Conservation (phyloP, 2,329 filamentous ascomycete species). For the Colletotrichum neosansevieriae region DNA sequence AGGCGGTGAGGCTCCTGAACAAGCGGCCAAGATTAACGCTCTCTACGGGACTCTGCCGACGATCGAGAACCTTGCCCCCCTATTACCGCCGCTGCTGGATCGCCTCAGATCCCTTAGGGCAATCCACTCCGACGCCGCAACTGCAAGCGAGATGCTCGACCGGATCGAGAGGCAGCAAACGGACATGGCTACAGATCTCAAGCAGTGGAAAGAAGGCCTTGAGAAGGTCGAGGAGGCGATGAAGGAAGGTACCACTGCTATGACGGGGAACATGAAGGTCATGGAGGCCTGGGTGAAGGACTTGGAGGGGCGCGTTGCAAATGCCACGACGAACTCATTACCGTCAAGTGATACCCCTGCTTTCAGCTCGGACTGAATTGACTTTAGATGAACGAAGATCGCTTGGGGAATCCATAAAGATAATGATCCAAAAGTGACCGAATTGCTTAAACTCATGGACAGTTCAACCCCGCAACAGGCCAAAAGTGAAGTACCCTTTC, state of each 20-base stretch:
- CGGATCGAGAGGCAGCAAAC: constrained; percentile 82
- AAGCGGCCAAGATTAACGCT: constrained; percentile 88
- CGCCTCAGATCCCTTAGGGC: constrained; percentile 84
- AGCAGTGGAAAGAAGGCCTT: constrained; percentile 86
- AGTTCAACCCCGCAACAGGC: too few species aligned
- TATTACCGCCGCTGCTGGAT: constrained; percentile 87
- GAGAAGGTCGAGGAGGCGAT: constrained; percentile 83
- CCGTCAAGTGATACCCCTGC: constrained; percentile 52
- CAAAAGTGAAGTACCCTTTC: too few species aligned
- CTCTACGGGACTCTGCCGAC: constrained; percentile 90
- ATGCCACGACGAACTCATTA: constrained; percentile 56
- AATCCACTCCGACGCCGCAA: constrained; percentile 88
- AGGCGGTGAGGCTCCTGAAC: constrained; percentile 70
- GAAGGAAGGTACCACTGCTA: constrained; percentile 74
- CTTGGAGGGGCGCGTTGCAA: constrained; percentile 81
- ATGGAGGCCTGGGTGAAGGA: constrained; percentile 91
- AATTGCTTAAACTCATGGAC: background rate
- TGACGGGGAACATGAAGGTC: constrained; percentile 84
- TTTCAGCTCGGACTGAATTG: constrained; percentile 13
- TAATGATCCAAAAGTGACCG: background rate
- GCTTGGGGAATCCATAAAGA: constrained; percentile 1
- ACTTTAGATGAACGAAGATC: background rate
- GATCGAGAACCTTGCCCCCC: constrained; percentile 86
- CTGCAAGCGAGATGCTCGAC: constrained; percentile 81
- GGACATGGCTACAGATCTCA: constrained; percentile 86